phyloP scores from a whole-genome alignment of 441 rosid species.

The Arabidopsis hybrid region DNA sequence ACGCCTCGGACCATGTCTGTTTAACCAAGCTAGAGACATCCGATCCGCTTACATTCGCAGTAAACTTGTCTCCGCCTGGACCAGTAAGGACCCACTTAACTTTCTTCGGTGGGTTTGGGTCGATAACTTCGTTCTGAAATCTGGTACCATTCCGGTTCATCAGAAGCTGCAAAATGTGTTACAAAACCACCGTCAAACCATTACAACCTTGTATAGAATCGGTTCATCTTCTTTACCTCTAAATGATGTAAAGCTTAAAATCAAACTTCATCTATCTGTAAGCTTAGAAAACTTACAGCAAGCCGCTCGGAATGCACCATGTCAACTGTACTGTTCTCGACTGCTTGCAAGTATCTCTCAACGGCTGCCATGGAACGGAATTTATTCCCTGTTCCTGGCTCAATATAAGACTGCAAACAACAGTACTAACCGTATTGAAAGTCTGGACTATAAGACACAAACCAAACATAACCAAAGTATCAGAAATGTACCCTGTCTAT shows the following conservation, averaged over 20 bases:
- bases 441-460: not conserved
- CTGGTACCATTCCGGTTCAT: slow-evolving; percentile 25
- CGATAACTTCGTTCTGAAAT: slow-evolving; percentile 18
- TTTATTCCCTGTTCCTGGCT: slow-evolving; percentile 58
- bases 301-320: slow-evolving; percentile 5
- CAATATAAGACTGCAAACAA: slow-evolving; percentile 58
- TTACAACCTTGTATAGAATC: not conserved
- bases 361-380: slow-evolving; percentile 57
- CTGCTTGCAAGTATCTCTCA: slow-evolving; percentile 52
- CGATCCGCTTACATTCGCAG: slow-evolving; percentile 48
- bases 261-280: not conserved
- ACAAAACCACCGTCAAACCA: slow-evolving; percentile 15
- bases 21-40: slow-evolving; percentile 47
- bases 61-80: slow-evolving; percentile 52
- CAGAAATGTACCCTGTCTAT: slow-evolving; percentile 38
- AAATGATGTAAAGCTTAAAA: slow-evolving; percentile 12
- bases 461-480: not conserved
- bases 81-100: slow-evolving; percentile 64
- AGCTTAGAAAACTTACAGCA: slow-evolving; percentile 34
- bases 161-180: slow-evolving; percentile 31
- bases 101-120: slow-evolving; percentile 50
- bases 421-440: slow-evolving; percentile 6
- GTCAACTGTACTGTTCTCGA: slow-evolving; percentile 11
- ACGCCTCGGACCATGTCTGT: slow-evolving; percentile 57
- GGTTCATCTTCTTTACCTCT: not conserved